Percentiles rank a stretch among this genome's conserved stretches.
Conservation (phyloP, 805 yeast genomes). For the Zygoascus biomembranicola region DNA sequence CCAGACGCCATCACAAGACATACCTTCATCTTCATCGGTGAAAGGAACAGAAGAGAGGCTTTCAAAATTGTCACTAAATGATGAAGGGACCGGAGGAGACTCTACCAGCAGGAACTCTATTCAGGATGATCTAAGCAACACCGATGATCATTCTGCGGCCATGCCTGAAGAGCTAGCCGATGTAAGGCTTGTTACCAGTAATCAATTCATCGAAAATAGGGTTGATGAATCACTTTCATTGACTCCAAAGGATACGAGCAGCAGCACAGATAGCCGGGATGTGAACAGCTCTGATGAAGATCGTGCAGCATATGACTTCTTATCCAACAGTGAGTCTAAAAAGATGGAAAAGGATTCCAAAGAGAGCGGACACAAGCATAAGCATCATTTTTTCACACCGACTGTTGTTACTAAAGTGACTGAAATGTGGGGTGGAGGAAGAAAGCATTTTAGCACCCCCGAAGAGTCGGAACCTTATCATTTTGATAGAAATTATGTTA, state of each 20-base stretch:
- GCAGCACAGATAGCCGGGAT: neutral
- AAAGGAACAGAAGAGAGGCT: neutral
- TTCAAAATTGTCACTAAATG: neutral
- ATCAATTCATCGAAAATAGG: neutral
- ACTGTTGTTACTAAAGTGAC: conserved; percentile 29
- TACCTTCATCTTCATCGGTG: neutral
- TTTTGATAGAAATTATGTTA: conserved; percentile 43
- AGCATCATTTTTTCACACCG: conserved; percentile 18
- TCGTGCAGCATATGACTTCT: conserved; percentile 7
- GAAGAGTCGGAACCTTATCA: conserved; percentile 13
- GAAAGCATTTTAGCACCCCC: conserved; percentile 47
- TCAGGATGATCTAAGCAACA: neutral
- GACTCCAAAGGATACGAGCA: neutral
- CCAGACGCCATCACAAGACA: neutral
- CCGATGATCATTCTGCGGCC: neutral
- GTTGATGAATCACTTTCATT: neutral
- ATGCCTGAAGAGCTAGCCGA: neutral
- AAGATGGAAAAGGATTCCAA: conserved; percentile 7
- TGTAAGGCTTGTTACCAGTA: neutral
- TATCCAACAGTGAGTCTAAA: conserved; percentile 9
- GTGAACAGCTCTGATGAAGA: conserved; percentile 8
- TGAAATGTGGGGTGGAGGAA: conserved; percentile 51
- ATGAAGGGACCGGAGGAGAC: neutral
- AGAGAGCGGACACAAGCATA: conserved; percentile 14
- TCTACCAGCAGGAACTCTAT: neutral